Conservation (phyloP, 208 protist genomes). For the Endotrypanum monterogeii region DNA sequence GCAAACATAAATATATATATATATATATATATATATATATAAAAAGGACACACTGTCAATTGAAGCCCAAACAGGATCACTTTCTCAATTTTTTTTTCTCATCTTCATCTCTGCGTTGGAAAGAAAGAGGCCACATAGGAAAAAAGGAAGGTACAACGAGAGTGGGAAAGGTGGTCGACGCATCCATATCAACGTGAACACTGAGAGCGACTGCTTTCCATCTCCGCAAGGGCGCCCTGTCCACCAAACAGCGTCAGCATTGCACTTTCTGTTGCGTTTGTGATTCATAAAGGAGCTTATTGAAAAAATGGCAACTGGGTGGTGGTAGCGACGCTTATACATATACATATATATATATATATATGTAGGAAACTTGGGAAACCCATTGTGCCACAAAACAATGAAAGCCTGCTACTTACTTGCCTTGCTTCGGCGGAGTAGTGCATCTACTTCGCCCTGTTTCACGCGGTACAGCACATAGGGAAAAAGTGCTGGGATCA, state of each 20-base stretch:
- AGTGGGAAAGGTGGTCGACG: background rate
- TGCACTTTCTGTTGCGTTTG: background rate
- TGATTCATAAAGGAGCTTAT: no score
- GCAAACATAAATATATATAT: background rate
- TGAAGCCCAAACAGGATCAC: slow-evolving; percentile 14
- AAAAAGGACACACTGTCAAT: background rate
- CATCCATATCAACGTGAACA: background rate
- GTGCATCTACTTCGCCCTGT: slow-evolving; percentile 65
- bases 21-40: no score
- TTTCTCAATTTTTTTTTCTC: background rate
- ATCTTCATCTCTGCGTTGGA: background rate
- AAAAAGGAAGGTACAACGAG: background rate
- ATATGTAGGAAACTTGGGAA: background rate
- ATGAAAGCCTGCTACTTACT: slow-evolving; percentile 29
- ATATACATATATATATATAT: no score
- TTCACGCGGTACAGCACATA: slow-evolving; percentile 81
- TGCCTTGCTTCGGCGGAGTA: slow-evolving; percentile 70
- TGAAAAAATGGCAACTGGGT: background rate
- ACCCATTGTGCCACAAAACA: background rate
- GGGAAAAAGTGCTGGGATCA: slow-evolving; percentile 72
- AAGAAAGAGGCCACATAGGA: background rate
- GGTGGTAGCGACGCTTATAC: background rate
- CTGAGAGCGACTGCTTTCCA: background rate
- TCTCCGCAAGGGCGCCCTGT: background rate
- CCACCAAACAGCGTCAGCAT: background rate